Evolutionary conservation across 129 eudicot species (phyloP).

Genomic region (Escallonia rubra): DNA sequence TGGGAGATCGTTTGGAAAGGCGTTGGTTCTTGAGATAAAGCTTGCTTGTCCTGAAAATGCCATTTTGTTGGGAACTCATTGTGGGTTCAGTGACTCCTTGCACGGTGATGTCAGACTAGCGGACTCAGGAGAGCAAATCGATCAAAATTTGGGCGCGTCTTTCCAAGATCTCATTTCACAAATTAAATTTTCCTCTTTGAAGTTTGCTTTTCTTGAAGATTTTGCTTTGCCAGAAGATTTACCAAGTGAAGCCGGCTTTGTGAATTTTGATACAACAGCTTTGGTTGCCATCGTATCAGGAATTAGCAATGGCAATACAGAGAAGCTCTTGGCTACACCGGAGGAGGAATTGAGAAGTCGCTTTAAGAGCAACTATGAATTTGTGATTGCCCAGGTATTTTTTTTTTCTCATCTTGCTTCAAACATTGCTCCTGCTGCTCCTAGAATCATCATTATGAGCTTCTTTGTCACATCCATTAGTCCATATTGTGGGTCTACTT

Average conservation of each 20-base stretch:
- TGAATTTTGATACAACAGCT: constrained; percentile 93
- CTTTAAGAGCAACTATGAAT: constrained; percentile 72
- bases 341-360: constrained; percentile 46
- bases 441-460: background rate
- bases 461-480: background rate
- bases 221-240: constrained; percentile 5
- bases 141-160: constrained; percentile 31
- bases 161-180: constrained; percentile 46
- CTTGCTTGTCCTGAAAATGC: constrained; percentile 21
- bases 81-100: constrained; percentile 12
- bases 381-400: constrained; percentile 73
- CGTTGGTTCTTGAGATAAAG: constrained; percentile 51
- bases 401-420: background rate
- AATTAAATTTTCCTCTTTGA: constrained; percentile 28
- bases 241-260: constrained; percentile 15
- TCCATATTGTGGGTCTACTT: too few species aligned
- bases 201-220: background rate
- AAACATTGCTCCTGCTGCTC: background rate
- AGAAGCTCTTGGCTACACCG: constrained; percentile 62
- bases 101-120: constrained; percentile 14
- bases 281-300: constrained; percentile 85
- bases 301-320: constrained; percentile 72
- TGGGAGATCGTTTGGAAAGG: constrained; percentile 45
- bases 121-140: constrained; percentile 3
- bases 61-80: constrained; percentile 4